Base-by-base conservation (phyloP, 192 early-diverging fungal species). In the Gigaspora rosea region DNA sequence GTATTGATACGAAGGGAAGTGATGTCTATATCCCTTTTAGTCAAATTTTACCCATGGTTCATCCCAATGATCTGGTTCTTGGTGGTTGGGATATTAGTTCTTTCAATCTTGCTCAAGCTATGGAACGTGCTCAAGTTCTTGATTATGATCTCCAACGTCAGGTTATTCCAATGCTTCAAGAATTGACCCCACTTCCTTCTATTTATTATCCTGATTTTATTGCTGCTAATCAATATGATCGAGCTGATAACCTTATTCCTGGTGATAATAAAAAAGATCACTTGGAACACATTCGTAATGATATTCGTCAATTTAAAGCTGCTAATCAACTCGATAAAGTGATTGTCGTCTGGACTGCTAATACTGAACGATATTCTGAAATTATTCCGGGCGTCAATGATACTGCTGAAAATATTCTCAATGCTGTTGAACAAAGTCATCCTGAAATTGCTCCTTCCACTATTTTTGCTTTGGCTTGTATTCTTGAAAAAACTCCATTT, bases 181-280 rank as follows among this genome's bases (percentile, higher is more conserved):
- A 82, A 68, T 84, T 97, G 77, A 91, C 92, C 81, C 97, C 97
- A 36, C 85, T 99, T 78, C 94, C 96, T 36, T 95, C 95, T 64
- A 93, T 98, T 74, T 99, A 99, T 92, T 99, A 96, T 87, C 97
- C 97, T 27, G 96, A 98, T 86, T 99, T 95, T 80, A 98, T 99
- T 80, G 97, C 97, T 52, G 96, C 96, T 75, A 99, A 99, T 89
- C 97, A 99, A 87, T 91, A 88, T 73, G 96, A 96, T 78, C 92
- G 97, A 71, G 97, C 97, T 59, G 91, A 99, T 87, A 97, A 99
- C 84, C 82, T 95, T 54, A 82, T 99, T 71, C 79, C 84, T 41
- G 93, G 94, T 54, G 86, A 87, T 66, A 86, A 92, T 85, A 98
- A 97, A 91, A 90, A 91, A 78, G 95, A 90, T 71, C 96, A 99